phyloP scores from a whole-genome alignment of 805 yeast genomes.

The Lipomyces sp. region DNA sequence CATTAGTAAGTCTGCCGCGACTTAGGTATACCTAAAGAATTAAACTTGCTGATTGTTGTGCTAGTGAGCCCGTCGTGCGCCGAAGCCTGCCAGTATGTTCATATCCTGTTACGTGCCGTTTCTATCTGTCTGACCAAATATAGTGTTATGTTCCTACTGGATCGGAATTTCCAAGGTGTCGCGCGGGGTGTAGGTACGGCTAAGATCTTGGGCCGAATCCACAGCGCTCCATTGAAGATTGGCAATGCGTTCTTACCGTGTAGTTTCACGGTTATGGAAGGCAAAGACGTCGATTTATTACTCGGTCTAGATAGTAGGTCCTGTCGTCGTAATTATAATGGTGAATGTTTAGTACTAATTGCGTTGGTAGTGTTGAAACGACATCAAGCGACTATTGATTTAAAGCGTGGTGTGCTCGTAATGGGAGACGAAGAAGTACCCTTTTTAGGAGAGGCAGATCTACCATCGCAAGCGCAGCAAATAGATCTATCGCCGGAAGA shows the following conservation, averaged over 20 bases:
- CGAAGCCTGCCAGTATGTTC: slow-evolving; percentile 58
- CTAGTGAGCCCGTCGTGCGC: slow-evolving; percentile 72
- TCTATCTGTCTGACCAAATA: not conserved
- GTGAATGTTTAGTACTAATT: not conserved
- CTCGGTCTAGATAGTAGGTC: slow-evolving; percentile 71
- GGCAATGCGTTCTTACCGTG: slow-evolving; percentile 69
- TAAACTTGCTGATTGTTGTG: not conserved
- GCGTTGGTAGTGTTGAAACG: slow-evolving; percentile 65
- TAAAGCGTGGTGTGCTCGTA: slow-evolving; percentile 64
- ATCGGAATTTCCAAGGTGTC: slow-evolving; percentile 75
- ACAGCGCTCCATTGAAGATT: slow-evolving; percentile 82
- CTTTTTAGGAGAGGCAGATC: slow-evolving; percentile 74
- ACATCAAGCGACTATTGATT: slow-evolving; percentile 81
- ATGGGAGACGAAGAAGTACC: slow-evolving; percentile 75
- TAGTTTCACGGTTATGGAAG: slow-evolving; percentile 72
- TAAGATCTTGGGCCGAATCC: slow-evolving; percentile 79
- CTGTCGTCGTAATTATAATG: not conserved
- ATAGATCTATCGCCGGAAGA: slow-evolving; percentile 21
- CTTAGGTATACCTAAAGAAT: not conserved
- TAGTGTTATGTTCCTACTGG: slow-evolving; percentile 67
- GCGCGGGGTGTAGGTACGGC: slow-evolving; percentile 91
- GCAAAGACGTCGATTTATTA: slow-evolving; percentile 60
- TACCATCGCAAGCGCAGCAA: slow-evolving; percentile 52
- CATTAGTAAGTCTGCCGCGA: slow-evolving; percentile 46
- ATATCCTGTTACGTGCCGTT: not conserved